Evolutionary conservation across 495 filamentous ascomycete species (phyloP).

Genomic region (Penicillium pulvis): DNA sequence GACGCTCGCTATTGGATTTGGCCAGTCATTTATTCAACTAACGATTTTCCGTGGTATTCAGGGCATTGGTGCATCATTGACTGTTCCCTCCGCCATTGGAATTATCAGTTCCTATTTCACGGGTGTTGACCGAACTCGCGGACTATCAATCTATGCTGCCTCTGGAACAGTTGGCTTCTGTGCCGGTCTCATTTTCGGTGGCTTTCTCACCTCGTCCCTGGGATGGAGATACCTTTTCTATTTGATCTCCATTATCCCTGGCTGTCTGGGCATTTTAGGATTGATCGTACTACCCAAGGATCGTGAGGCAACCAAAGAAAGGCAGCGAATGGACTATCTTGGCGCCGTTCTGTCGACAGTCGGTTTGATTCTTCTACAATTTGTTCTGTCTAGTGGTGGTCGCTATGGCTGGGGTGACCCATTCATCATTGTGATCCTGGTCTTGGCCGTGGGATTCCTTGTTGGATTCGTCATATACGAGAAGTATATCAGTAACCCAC

Average conservation of each 20-base stretch:
- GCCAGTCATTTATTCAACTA: slow-evolving; percentile 38
- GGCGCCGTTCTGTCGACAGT: slow-evolving; percentile 37
- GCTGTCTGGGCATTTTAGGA: slow-evolving; percentile 30
- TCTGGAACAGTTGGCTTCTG: slow-evolving; percentile 43
- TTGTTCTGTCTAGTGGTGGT: slow-evolving; percentile 40
- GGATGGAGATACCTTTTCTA: slow-evolving; percentile 44
- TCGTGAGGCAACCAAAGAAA: slow-evolving; percentile 14
- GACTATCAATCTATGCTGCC: slow-evolving; percentile 38
- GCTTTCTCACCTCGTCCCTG: slow-evolving; percentile 39
- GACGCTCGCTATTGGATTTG: slow-evolving; percentile 41
- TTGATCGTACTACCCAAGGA: slow-evolving; percentile 37
- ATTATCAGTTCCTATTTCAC: slow-evolving; percentile 45
- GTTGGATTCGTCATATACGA: slow-evolving; percentile 38
- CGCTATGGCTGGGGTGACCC: slow-evolving; percentile 49
- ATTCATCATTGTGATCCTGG: slow-evolving; percentile 48
- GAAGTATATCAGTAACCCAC: slow-evolving; percentile 35
- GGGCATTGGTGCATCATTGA: slow-evolving; percentile 40
- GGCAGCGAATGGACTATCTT: slow-evolving; percentile 36
- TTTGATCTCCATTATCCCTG: slow-evolving; percentile 37
- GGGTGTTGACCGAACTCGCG: slow-evolving; percentile 36
- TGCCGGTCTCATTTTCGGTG: slow-evolving; percentile 39
- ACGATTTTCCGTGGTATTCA: slow-evolving; percentile 40
- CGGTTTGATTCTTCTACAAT: slow-evolving; percentile 40
- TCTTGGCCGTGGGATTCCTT: slow-evolving; percentile 42
- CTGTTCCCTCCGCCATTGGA: slow-evolving; percentile 41